Evolutionary conservation across 331 rosid genomes (phyloP).

Genomic region (Malus hybrid): DNA sequence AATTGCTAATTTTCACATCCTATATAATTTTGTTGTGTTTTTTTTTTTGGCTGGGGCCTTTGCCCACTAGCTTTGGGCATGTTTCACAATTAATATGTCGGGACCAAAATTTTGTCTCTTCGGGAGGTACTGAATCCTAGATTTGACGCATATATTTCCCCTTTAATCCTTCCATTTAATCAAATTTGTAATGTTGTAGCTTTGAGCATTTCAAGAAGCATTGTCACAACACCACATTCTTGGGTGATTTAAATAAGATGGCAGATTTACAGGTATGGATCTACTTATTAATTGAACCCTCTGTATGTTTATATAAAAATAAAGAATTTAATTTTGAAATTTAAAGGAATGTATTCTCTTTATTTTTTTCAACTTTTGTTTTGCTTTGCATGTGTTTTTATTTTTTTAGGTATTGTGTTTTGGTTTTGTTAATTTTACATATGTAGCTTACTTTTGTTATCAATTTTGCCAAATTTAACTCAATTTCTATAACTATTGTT

Average conservation of each 20-base stretch:
- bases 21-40: not conserved
- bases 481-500: no score
- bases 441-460: no score
- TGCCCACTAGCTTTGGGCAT: conserved; percentile 18
- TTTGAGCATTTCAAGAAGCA: not conserved
- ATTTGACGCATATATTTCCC: not conserved
- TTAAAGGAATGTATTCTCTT: no score
- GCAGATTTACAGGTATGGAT: not conserved
- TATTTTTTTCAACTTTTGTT: no score
- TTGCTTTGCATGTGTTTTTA: no score
- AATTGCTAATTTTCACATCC: not conserved
- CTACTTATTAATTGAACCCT: not conserved
- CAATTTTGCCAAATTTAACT: no score
- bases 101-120: conserved; percentile 26
- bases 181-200: not conserved
- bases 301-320: not conserved
- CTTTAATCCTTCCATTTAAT: not conserved
- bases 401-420: no score
- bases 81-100: conserved; percentile 30
- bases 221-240: not conserved
- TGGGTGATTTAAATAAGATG: not conserved
- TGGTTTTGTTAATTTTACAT: no score
- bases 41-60: not conserved
- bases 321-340: not conserved
- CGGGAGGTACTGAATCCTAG: conserved; percentile 4